Evolutionary conservation across 345 rosid genomes (phyloP), one percentile per base, ranked within the genome.

Genomic region (Capsella bursapastoris): DNA sequence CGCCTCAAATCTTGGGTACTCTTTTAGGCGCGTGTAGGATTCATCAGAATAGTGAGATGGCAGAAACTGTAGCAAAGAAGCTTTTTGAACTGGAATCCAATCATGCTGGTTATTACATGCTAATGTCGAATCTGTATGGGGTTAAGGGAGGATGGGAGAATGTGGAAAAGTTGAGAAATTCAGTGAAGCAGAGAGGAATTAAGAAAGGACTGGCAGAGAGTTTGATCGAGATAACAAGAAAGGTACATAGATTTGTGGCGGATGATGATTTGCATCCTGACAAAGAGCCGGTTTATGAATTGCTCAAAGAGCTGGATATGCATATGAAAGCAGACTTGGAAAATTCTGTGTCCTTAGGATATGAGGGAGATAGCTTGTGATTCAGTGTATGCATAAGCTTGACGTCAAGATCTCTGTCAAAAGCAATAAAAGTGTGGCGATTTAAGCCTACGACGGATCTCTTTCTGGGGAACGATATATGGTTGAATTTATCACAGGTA

Each of bases 11-110:
- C 25, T 82, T 83, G 79, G 86, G 85, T 59, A 80, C 90, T 32
- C 77, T 88, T 58, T 86, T 88, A 59, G 86, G 88, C 22, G 86
- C 89, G 1, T 84, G 90, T 72, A 83, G 86, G 82, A 78, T 82
- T 80, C 86, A 86, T 78, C 83, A 81, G 51, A 81, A 88, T 62
- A 57, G 51, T 12, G 79, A 85, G 82, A 66, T 83, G 51, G 90
- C 87, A 25, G 90, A 85, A 73, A 41, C 59, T 35, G 84, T 81
- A 3, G 84, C 85, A 11, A 71, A 77, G 61, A 79, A 78, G 71
- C 85, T 86, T 43, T 78, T 83, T 48, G 68, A 74, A 41, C 43
- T 85, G 74, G 88, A 86, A 44, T 57, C 80, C n/a, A 82, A 83
- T 22, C 84, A 86, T 81, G 85, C 83, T 28, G 89, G 89, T 44